A percentile compares a stretch with the other conserved stretches of the same genome.
Conservation (phyloP, 108 stramenopile genomes). For the Cyclostephanos tholiformis region DNA sequence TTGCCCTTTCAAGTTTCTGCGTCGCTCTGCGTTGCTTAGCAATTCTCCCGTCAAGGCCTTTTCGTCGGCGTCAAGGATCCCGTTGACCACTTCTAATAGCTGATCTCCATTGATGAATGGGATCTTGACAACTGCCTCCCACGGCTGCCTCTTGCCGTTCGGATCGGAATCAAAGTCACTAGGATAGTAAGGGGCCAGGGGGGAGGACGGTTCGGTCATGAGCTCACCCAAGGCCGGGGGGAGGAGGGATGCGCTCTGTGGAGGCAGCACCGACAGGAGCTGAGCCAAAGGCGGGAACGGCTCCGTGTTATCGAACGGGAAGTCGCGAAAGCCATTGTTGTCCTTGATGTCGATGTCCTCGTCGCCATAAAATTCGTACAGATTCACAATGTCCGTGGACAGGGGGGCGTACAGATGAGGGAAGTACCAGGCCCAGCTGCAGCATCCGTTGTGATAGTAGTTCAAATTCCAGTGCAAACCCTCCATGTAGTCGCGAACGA, state of each 20-base stretch:
- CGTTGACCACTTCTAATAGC: slow-evolving; percentile 77
- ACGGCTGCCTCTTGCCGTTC: slow-evolving; percentile 91
- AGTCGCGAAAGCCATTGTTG: slow-evolving; percentile 71
- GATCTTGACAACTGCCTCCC: slow-evolving; percentile 97
- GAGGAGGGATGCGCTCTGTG: slow-evolving; percentile 88
- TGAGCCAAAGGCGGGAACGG: slow-evolving; percentile 95
- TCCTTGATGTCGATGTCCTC: slow-evolving; percentile 52
- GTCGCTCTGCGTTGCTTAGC: slow-evolving; percentile 70
- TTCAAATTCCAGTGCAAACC: slow-evolving; percentile 94
- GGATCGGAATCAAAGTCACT: slow-evolving; percentile 77
- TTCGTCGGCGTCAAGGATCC: slow-evolving; percentile 64
- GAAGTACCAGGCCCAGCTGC: slow-evolving; percentile 97
- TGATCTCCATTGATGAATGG: slow-evolving; percentile 94
- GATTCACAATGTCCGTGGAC: slow-evolving; percentile 92
- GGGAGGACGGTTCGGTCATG: slow-evolving; percentile 89
- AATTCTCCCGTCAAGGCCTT: slow-evolving; percentile 39
- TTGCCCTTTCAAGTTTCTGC: slow-evolving; percentile 68
- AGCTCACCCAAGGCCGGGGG: slow-evolving; percentile 88
- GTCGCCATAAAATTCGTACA: slow-evolving; percentile 74
- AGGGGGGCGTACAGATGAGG: slow-evolving; percentile 95
- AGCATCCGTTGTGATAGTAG: slow-evolving; percentile 97
- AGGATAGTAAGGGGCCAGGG: slow-evolving; percentile 90
- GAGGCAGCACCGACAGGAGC: slow-evolving; percentile 94
- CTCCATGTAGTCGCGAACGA: slow-evolving; percentile 88
- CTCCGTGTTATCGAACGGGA: slow-evolving; percentile 66